These are phyloP conservation scores for Trichoderma polysporum DNA, from an alignment of 2,329 filamentous ascomycete genomes.

Conservation along the genomic window DNA sequence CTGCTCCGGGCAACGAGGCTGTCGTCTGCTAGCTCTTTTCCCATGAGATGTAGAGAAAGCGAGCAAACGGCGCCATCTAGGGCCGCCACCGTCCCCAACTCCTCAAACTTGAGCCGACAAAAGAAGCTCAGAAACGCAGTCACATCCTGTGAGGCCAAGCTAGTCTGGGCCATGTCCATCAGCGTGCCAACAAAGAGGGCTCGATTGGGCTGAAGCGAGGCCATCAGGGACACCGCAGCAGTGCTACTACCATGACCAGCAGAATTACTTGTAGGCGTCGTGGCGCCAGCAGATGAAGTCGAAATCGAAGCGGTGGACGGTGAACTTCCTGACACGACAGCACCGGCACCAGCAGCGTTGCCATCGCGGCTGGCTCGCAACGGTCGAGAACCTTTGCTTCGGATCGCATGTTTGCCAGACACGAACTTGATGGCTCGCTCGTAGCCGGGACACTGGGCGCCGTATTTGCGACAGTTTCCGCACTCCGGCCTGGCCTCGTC, in stretches of 20 bases:
- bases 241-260: neutral
- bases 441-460: slow-evolving; percentile 41
- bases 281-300: neutral
- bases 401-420: slow-evolving; percentile 40
- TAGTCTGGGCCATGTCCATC: slow-evolving; percentile 28
- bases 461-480: slow-evolving; percentile 41
- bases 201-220: slow-evolving; percentile 27
- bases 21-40: slow-evolving; percentile 35
- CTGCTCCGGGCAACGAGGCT: slow-evolving; percentile 37
- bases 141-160: slow-evolving; percentile 25
- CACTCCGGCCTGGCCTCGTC: slow-evolving; percentile 45
- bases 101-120: slow-evolving; percentile 29
- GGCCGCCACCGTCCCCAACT: slow-evolving; percentile 36
- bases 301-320: slow-evolving; percentile 24
- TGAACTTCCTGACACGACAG: slow-evolving; percentile 25
- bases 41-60: slow-evolving; percentile 40
- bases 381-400: slow-evolving; percentile 29
- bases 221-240: slow-evolving; percentile 19
- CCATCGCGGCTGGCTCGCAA: neutral
- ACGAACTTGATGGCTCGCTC: slow-evolving; percentile 42
- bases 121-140: slow-evolving; percentile 30
- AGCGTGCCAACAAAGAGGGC: slow-evolving; percentile 36
- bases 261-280: neutral
- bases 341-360: slow-evolving; percentile 19
- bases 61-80: slow-evolving; percentile 42